Conservation (phyloP, 2,329 filamentous ascomycete genomes). For the Nigrospora osmanthi region DNA sequence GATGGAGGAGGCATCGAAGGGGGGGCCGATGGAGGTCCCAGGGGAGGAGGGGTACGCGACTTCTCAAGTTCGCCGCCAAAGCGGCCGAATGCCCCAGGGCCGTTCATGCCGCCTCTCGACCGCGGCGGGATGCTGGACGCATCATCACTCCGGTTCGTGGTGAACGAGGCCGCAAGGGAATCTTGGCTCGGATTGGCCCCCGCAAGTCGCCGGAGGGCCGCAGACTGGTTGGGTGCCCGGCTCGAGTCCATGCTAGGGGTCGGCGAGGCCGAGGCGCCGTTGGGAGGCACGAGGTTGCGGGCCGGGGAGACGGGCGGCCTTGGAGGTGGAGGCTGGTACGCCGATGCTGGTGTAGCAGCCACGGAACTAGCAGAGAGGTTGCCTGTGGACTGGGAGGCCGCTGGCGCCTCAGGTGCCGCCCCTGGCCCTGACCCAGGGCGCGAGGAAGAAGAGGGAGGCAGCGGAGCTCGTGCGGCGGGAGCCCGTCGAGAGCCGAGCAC, state of each 20-base stretch:
- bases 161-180: conserved; percentile 41
- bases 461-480: conserved; percentile 12
- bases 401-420: background rate
- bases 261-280: conserved; percentile 36
- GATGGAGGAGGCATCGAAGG: conserved; percentile 11
- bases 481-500: conserved; percentile 54
- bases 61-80: conserved; percentile 15
- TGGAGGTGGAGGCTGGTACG: conserved; percentile 13
- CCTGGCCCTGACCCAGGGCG: conserved; percentile 5
- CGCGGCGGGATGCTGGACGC: conserved; percentile 39
- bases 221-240: conserved; percentile 29
- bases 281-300: conserved; percentile 26
- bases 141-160: conserved; percentile 42
- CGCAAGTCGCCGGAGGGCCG: conserved; percentile 36
- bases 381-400: background rate
- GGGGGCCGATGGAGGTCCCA: conserved; percentile 7
- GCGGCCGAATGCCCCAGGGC: conserved; percentile 28
- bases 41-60: conserved; percentile 13
- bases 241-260: conserved; percentile 43
- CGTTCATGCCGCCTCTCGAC: conserved; percentile 41
- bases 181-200: conserved; percentile 51
- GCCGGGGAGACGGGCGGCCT: conserved; percentile 8
- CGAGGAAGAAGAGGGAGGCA: conserved; percentile 11
- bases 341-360: conserved; percentile 7
- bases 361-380: background rate